Conservation (phyloP, 768 basidiomycete genomes). For the Cyclocybe cylindracea region DNA sequence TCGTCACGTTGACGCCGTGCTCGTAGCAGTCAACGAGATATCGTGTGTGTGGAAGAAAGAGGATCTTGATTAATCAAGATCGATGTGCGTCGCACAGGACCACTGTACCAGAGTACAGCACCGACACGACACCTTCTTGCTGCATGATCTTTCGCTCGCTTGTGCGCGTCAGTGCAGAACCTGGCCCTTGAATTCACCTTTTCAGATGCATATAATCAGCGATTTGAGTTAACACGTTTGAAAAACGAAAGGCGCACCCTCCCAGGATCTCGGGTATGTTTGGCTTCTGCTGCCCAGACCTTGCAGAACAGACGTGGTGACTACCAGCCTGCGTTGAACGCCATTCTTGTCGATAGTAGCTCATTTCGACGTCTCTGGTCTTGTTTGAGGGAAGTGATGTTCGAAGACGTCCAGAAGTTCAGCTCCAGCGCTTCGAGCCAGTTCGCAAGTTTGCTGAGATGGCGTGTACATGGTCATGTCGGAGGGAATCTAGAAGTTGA, state of each 20-base stretch:
- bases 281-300: conserved; percentile 47
- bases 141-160: conserved; percentile 42
- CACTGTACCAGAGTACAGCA: conserved; percentile 52
- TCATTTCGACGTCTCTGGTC: conserved; percentile 35
- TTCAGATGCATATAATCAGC: no score
- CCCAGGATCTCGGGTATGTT: conserved; percentile 47
- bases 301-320: conserved; percentile 57
- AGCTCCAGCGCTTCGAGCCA: conserved; percentile 47
- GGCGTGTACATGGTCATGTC: conserved; percentile 60
- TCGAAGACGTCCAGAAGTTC: conserved; percentile 48
- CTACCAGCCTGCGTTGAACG: conserved; percentile 38
- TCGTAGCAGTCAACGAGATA: conserved; percentile 34
- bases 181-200: conserved; percentile 50
- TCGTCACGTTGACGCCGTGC: conserved; percentile 47
- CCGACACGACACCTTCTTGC: conserved; percentile 63
- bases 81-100: neutral
- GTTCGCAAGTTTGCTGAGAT: conserved; percentile 53
- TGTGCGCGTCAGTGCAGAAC: conserved; percentile 49
- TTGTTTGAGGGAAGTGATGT: conserved; percentile 29
- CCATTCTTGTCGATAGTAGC: conserved; percentile 31
- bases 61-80: no score
- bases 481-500: conserved; percentile 52
- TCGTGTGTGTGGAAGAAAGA: conserved; percentile 29
- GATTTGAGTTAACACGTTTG: no score
- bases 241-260: conserved; percentile 25